A percentile compares a stretch with the other conserved stretches of the same genome.
Evolutionary conservation across 2,329 filamentous ascomycete species (phyloP).

Genomic region (Ophiosphaerella herpotricha): DNA sequence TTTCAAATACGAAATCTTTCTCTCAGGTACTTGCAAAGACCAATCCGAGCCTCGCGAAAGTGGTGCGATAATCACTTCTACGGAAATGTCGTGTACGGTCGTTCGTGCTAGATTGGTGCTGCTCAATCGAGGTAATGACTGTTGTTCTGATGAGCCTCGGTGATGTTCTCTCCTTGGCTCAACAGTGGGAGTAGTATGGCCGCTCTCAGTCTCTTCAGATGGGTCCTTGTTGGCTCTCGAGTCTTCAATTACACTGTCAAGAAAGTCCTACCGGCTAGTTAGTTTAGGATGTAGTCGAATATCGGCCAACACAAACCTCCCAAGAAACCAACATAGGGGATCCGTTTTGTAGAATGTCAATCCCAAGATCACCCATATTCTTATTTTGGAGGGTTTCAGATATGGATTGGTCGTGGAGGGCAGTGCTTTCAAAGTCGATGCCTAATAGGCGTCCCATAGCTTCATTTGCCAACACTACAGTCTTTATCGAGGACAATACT

Average conservation of each 20-base stretch:
- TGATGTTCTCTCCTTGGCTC: conserved; percentile 8
- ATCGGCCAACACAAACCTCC: conserved; percentile 44
- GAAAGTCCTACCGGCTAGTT: conserved; percentile 42
- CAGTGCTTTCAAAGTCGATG: conserved; percentile 53
- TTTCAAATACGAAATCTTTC: conserved; percentile 18
- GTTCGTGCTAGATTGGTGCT: conserved; percentile 45
- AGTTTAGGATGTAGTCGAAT: conserved; percentile 2
- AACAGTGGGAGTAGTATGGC: conserved; percentile 37
- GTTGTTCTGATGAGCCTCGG: conserved; percentile 5
- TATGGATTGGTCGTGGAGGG: conserved; percentile 51
- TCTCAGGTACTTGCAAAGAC: conserved; percentile 16
- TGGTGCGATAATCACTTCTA: conserved; percentile 69
- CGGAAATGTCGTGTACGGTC: conserved; percentile 63
- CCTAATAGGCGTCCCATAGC: conserved; percentile 73
- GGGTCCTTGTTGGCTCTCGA: conserved; percentile 14
- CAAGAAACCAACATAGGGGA: conserved; percentile 56
- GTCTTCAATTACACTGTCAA: conserved; percentile 51
- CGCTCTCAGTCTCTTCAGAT: conserved; percentile 24
- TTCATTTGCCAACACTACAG: conserved; percentile 74
- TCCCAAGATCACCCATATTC: conserved; percentile 69
- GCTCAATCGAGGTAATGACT: conserved; percentile 33
- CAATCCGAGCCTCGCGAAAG: conserved; percentile 15
- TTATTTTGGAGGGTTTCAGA: conserved; percentile 68
- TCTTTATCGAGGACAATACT: conserved; percentile 70
- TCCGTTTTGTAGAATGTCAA: conserved; percentile 74